These are phyloP conservation scores for Cercospora nicotianae DNA, from an alignment of 2,329 filamentous ascomycete genomes.

Conservation along the genomic window DNA sequence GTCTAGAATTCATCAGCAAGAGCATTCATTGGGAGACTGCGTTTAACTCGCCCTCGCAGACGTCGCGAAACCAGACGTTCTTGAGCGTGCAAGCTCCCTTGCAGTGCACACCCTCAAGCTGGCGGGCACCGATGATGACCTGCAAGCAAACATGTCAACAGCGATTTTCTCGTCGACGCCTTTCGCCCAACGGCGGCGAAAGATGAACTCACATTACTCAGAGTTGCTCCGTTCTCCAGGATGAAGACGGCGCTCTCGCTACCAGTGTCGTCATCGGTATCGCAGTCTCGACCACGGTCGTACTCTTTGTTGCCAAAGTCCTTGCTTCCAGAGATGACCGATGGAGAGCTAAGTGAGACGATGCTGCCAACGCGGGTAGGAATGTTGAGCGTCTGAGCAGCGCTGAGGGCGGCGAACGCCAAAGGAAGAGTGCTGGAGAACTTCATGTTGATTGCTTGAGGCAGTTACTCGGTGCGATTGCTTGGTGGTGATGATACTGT, in stretches of 20 bases:
- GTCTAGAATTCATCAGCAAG: conserved; percentile 23
- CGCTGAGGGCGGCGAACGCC: conserved; percentile 31
- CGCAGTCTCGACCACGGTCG: conserved; percentile 22
- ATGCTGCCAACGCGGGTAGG: conserved; percentile 36
- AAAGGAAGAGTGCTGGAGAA: conserved; percentile 12
- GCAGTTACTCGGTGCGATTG: not conserved
- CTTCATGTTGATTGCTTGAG: conserved; percentile 12
- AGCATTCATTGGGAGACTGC: not conserved
- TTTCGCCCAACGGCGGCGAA: not conserved
- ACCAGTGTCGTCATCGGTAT: conserved; percentile 31
- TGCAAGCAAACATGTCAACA: not conserved
- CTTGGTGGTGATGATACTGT: not conserved
- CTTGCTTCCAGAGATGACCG: conserved; percentile 22
- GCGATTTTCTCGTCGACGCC: not conserved
- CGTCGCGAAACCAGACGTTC: conserved; percentile 48
- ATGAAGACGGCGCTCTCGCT: conserved; percentile 54
- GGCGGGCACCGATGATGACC: conserved; percentile 55
- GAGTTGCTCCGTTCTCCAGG: conserved; percentile 51
- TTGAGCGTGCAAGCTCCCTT: conserved; percentile 50
- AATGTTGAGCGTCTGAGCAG: conserved; percentile 39
- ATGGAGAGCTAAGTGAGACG: conserved; percentile 34
- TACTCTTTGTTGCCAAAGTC: conserved; percentile 24
- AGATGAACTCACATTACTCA: conserved; percentile 45
- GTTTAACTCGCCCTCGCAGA: conserved; percentile 41
- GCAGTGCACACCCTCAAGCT: conserved; percentile 56